A percentile compares a stretch with the other conserved stretches of the same genome.
These are phyloP conservation scores for Caloboletus firmus DNA, from an alignment of 1,284 basidiomycete species.

Conservation along the genomic window DNA sequence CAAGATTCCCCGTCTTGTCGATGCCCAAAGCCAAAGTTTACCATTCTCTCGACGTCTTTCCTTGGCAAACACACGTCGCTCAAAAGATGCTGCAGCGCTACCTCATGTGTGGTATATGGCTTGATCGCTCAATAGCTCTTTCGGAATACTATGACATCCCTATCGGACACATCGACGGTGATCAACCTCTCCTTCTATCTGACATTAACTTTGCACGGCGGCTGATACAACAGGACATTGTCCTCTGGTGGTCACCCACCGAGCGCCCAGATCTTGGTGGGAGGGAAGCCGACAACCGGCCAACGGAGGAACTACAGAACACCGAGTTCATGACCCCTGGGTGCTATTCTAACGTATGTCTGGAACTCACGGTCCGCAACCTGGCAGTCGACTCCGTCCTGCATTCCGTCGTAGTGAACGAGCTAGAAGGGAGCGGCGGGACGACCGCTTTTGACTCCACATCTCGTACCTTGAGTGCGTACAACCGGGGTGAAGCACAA, in stretches of 20 bases:
- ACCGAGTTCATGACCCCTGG: conserved; percentile 88
- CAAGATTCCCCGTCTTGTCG: conserved; percentile 86
- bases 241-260: conserved; percentile 96
- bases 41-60: conserved; percentile 75
- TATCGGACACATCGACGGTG: conserved; percentile 87
- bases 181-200: conserved; percentile 83
- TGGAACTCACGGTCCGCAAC: conserved; percentile 89
- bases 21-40: conserved; percentile 77
- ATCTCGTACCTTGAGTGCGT: conserved; percentile 90
- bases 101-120: conserved; percentile 75
- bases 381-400: conserved; percentile 93
- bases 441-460: conserved; percentile 92
- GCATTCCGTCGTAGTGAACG: conserved; percentile 93
- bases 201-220: conserved; percentile 92
- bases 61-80: conserved; percentile 73
- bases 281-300: conserved; percentile 82
- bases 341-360: conserved; percentile 89
- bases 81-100: conserved; percentile 86
- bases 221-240: conserved; percentile 82
- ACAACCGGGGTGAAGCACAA: conserved; percentile 75
- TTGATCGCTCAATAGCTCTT: conserved; percentile 79
- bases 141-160: conserved; percentile 94
- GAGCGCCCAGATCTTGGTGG: conserved; percentile 94
- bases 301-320: conserved; percentile 76
- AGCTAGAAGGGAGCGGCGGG: conserved; percentile 92